A percentile compares a stretch with the other conserved stretches of the same genome.
Conservation (phyloP, 345 rosid genomes). For the Heritiera fomes region DNA sequence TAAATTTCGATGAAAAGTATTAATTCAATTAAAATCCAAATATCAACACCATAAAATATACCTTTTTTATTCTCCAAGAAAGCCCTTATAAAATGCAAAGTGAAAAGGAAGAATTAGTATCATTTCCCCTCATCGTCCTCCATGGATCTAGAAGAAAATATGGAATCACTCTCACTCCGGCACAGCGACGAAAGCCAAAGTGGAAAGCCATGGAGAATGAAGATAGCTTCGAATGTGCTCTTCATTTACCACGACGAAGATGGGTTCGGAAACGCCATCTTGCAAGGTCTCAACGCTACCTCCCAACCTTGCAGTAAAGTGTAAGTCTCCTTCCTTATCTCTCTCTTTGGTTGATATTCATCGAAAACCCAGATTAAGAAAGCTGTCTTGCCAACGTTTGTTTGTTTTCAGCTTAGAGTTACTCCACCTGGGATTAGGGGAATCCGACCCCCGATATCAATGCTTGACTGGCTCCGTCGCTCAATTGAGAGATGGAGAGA, state of each 20-base stretch:
- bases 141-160: constrained; percentile 16
- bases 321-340: constrained; percentile 32
- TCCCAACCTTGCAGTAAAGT: constrained; percentile 47
- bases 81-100: too few relatives aligned
- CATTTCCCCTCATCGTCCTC: too few relatives aligned
- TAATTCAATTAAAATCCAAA: too few relatives aligned
- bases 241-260: constrained; percentile 52
- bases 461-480: constrained; percentile 45
- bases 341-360: background rate
- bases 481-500: constrained; percentile 58
- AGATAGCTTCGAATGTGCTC: constrained; percentile 57
- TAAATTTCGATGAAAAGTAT: too few relatives aligned
- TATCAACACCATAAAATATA: too few relatives aligned
- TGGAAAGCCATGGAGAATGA: constrained; percentile 29
- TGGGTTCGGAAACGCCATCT: constrained; percentile 49
- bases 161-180: constrained; percentile 20
- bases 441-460: constrained; percentile 44
- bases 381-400: background rate
- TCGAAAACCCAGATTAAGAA: background rate
- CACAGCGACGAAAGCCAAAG: background rate
- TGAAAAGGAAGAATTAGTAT: too few relatives aligned
- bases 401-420: constrained; percentile 48
- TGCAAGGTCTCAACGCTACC: constrained; percentile 44
- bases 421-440: constrained; percentile 54
- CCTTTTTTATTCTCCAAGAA: too few relatives aligned